Evolutionary conservation across 345 rosid species (phyloP).

Genomic region (Euphorbia peplus): DNA sequence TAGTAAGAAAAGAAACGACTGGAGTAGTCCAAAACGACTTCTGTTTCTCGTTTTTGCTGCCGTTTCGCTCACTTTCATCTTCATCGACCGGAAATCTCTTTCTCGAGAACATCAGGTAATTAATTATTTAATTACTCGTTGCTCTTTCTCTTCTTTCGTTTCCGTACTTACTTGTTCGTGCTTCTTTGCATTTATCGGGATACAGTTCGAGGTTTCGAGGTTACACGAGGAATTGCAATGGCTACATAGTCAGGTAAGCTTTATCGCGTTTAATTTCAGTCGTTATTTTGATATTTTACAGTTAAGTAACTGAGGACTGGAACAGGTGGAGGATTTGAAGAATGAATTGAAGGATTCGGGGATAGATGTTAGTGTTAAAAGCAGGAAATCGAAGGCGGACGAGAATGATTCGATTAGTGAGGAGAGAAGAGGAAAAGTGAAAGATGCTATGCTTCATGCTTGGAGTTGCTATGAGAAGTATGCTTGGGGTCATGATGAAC

Average conservation of each 20-base stretch:
- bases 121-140: not conserved
- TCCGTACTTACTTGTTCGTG: too few relatives aligned
- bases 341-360: constrained; percentile 11
- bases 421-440: constrained; percentile 28
- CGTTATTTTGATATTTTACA: not conserved
- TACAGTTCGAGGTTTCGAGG: constrained; percentile 43
- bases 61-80: constrained; percentile 6
- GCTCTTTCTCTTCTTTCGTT: not conserved
- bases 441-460: constrained; percentile 36
- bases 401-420: constrained; percentile 19
- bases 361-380: constrained; percentile 13
- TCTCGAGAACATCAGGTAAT: constrained; percentile 12
- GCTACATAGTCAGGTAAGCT: constrained; percentile 32
- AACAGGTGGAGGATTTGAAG: constrained; percentile 15
- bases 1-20: not conserved
- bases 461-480: constrained; percentile 32
- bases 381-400: constrained; percentile 1
- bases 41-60: not conserved
- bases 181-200: not conserved
- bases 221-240: constrained; percentile 31
- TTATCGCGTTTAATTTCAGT: not conserved
- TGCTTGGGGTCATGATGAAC: constrained; percentile 35
- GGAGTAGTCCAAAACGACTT: not conserved
- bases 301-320: not conserved
- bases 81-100: constrained; percentile 9